phyloP scores from a whole-genome alignment of 805 yeast genomes.

The Tetrapisispora iriomotensis region DNA sequence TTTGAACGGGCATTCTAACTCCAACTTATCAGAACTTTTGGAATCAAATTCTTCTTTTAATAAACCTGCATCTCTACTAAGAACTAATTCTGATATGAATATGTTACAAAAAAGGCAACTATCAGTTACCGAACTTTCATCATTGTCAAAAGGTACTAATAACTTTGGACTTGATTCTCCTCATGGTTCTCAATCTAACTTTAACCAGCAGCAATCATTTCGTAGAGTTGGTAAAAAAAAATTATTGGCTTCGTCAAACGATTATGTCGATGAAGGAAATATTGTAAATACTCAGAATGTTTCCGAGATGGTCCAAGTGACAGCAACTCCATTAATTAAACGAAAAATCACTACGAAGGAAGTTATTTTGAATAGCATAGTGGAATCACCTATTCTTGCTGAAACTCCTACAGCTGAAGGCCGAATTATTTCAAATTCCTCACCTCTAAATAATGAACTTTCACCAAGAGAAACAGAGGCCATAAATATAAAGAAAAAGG shows the following conservation, averaged over 20 bases:
- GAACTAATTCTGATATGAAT: conserved; percentile 25
- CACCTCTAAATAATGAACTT: background rate
- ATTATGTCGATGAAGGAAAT: background rate
- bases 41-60: conserved; percentile 12
- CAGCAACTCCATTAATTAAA: conserved; percentile 23
- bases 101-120: conserved; percentile 24
- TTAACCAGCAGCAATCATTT: conserved; percentile 17
- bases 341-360: conserved; percentile 11
- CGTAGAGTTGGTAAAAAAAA: conserved; percentile 23
- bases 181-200: no score
- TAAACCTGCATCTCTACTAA: conserved; percentile 14
- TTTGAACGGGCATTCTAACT: conserved; percentile 13
- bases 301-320: conserved; percentile 16
- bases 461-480: background rate
- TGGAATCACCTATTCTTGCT: conserved; percentile 20
- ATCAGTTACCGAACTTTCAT: conserved; percentile 16
- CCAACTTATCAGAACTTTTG: conserved; percentile 21
- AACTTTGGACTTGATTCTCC: background rate
- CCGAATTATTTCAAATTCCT: background rate
- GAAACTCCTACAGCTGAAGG: background rate
- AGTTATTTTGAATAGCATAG: conserved; percentile 10
- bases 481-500: conserved; percentile 13
- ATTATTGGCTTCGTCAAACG: background rate
- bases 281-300: background rate
- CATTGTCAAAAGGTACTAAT: background rate